Evolutionary conservation across 805 yeast species (phyloP).

Genomic region (Naumovozyma dairenensis): DNA sequence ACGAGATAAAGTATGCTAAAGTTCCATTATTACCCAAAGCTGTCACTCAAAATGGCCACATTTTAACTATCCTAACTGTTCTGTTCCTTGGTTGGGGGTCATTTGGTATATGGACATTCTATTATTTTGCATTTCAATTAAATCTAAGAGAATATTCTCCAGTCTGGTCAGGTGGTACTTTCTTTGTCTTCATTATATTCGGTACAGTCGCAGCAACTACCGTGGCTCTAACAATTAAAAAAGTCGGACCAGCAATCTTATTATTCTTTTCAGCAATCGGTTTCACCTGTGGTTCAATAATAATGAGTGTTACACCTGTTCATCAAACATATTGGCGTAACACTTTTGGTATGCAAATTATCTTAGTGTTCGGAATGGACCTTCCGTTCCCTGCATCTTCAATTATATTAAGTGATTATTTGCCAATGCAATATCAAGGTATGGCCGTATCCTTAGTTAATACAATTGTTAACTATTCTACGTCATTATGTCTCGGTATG

Average conservation of each 20-base stretch:
- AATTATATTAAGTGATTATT: constrained; percentile 45
- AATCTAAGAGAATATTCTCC: constrained; percentile 42
- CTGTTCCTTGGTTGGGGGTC: constrained; percentile 67
- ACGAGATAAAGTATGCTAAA: constrained; percentile 37
- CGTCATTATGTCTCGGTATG: constrained; percentile 56
- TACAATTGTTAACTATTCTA: constrained; percentile 63
- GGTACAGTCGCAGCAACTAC: constrained; percentile 48
- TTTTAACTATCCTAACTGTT: constrained; percentile 39
- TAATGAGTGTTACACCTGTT: constrained; percentile 48
- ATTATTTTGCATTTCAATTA: constrained; percentile 43
- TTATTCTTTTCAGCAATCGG: constrained; percentile 42
- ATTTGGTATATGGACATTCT: constrained; percentile 66
- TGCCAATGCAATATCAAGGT: constrained; percentile 62
- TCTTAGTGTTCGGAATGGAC: constrained; percentile 69
- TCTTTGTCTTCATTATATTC: constrained; percentile 37
- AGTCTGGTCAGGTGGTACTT: constrained; percentile 38
- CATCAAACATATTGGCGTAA: constrained; percentile 50
- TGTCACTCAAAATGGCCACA: constrained; percentile 34
- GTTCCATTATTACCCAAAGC: constrained; percentile 48
- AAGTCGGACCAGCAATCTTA: constrained; percentile 40
- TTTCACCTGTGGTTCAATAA: constrained; percentile 44
- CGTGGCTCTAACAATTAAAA: constrained; percentile 40
- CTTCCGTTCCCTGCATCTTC: constrained; percentile 69
- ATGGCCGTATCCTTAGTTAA: constrained; percentile 67
- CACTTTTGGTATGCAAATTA: constrained; percentile 45